Evolutionary conservation across 2,329 filamentous ascomycete genomes (phyloP).

Genomic region (Pseudogymnoascus sp.): DNA sequence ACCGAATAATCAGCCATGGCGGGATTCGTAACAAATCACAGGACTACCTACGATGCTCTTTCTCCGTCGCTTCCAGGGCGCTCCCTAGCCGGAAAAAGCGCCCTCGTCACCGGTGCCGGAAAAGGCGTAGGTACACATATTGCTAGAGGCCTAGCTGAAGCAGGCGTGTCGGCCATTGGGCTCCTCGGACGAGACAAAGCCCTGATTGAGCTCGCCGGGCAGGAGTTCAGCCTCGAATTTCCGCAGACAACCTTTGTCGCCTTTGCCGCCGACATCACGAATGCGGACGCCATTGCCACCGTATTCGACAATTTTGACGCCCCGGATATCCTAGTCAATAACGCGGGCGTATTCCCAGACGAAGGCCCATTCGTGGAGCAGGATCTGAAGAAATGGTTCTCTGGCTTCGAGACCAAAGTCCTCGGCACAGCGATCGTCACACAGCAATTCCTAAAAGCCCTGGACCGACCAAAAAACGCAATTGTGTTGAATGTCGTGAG

Average conservation of each 20-base stretch:
- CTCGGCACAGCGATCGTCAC: not conserved
- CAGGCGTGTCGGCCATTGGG: constrained; percentile 25
- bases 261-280: not conserved
- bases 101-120: constrained; percentile 37
- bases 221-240: not conserved
- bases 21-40: constrained; percentile 11
- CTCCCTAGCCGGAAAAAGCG: constrained; percentile 35
- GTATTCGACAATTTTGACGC: not conserved
- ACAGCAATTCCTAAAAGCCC: not conserved
- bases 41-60: constrained; percentile 6
- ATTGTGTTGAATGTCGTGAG: not conserved
- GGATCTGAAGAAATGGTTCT: not conserved
- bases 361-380: not conserved
- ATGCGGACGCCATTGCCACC: not conserved
- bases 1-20: not conserved
- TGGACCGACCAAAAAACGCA: not conserved
- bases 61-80: constrained; percentile 25
- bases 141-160: constrained; percentile 35
- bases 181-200: not conserved
- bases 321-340: not conserved
- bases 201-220: not conserved
- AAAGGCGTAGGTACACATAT: constrained; percentile 37
- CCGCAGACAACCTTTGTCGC: not conserved
- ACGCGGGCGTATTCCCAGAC: not conserved
- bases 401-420: not conserved